Evolutionary conservation across 345 rosid genomes (phyloP).

Genomic region (Hibiscus trionum): DNA sequence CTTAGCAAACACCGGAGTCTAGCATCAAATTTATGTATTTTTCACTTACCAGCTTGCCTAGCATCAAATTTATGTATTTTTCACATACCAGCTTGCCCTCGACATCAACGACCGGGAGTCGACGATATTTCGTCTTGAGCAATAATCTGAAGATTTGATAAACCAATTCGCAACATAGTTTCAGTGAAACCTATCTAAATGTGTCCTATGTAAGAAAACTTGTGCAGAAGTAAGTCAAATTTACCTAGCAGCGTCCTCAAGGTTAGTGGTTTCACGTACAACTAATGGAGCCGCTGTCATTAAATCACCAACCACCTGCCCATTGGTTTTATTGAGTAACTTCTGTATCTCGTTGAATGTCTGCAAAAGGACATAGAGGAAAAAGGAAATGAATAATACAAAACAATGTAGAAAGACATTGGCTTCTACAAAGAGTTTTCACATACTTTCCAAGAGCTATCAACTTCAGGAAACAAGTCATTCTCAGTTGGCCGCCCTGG

Average conservation of each 20-base stretch:
- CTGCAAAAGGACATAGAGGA: constrained; percentile 31
- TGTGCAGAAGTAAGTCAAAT: not conserved
- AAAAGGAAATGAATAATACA: not conserved
- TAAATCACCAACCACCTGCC: constrained; percentile 37
- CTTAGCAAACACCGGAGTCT: not conserved
- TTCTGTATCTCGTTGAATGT: constrained; percentile 81
- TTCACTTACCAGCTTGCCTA: not conserved
- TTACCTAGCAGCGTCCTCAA: constrained; percentile 87
- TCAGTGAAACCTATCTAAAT: too few relatives aligned
- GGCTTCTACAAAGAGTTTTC: constrained; percentile 4
- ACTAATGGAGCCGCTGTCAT: constrained; percentile 63
- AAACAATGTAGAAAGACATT: too few relatives aligned
- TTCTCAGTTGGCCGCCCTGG: too few relatives aligned
- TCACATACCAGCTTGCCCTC: constrained; percentile 73
- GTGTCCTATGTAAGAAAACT: too few relatives aligned
- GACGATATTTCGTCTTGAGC: constrained; percentile 79
- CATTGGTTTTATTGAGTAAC: constrained; percentile 78
- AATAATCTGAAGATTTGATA: constrained; percentile 40
- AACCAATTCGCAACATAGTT: not conserved
- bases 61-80: not conserved
- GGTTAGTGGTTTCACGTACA: constrained; percentile 68
- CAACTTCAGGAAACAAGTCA: constrained; percentile 86
- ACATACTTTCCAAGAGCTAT: constrained; percentile 89
- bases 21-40: not conserved
- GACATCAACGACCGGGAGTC: constrained; percentile 86